Conservation (phyloP, 805 yeast genomes). For the Osmozyma mogii region DNA sequence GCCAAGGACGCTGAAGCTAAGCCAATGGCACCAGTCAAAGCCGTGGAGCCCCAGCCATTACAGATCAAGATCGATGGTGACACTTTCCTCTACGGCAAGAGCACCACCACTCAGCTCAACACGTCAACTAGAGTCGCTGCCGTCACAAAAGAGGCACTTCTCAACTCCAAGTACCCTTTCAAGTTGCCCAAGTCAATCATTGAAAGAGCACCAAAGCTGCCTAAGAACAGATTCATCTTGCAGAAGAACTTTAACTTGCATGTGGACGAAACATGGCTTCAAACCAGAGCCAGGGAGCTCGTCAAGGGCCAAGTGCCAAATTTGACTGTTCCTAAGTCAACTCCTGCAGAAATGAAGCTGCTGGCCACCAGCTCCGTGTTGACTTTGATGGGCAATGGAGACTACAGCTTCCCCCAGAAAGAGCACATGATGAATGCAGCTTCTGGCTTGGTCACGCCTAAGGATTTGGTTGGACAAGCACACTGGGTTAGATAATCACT, state of each 20-base stretch:
- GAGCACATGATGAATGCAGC: constrained; percentile 24
- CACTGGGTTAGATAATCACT: constrained; percentile 16
- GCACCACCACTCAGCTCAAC: constrained; percentile 18
- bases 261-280: constrained; percentile 14
- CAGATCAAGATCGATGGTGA: constrained; percentile 5
- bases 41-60: neutral
- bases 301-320: constrained; percentile 25
- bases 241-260: constrained; percentile 21
- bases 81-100: constrained; percentile 32
- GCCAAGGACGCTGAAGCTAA: neutral
- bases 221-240: constrained; percentile 25
- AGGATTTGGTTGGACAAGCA: constrained; percentile 19
- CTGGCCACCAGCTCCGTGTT: constrained; percentile 13
- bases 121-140: constrained; percentile 31
- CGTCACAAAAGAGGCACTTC: constrained; percentile 30
- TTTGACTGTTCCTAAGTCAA: constrained; percentile 6
- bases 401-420: constrained; percentile 20
- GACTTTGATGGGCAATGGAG: constrained; percentile 23
- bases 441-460: constrained; percentile 19
- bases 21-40: neutral
- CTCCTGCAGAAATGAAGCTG: constrained; percentile 1
- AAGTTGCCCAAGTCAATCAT: constrained; percentile 27
- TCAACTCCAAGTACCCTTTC: constrained; percentile 35
- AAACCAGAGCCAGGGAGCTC: constrained; percentile 19
- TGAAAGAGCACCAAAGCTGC: constrained; percentile 11